phyloP scores from a whole-genome alignment of 345 rosid genomes.

The Ceriops tagal region DNA sequence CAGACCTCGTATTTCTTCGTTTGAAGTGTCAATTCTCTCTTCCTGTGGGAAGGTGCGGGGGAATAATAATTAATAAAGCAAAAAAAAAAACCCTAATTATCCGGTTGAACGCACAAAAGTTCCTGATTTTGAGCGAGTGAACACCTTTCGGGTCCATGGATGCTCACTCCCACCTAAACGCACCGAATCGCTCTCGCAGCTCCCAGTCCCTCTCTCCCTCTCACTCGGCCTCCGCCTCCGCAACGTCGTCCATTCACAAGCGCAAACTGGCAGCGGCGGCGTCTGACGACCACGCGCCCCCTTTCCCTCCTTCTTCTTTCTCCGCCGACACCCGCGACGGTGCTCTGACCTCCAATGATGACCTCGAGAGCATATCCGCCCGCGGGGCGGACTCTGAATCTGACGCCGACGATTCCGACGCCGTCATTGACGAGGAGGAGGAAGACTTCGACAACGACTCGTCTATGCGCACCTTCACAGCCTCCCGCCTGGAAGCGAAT shows the following conservation, averaged over 20 bases:
- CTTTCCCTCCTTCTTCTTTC: slow-evolving; percentile 80
- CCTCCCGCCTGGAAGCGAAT: slow-evolving; percentile 67
- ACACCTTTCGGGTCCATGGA: slow-evolving; percentile 18
- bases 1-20: no score
- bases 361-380: slow-evolving; percentile 96
- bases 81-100: slow-evolving; percentile 14
- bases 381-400: slow-evolving; percentile 77
- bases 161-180: slow-evolving; percentile 66
- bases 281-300: slow-evolving; percentile 75
- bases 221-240: slow-evolving; percentile 96
- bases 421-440: slow-evolving; percentile 91
- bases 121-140: not conserved
- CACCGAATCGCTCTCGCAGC: slow-evolving; percentile 84
- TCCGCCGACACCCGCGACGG: slow-evolving; percentile 96
- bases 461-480: slow-evolving; percentile 80
- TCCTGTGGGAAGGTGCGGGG: not conserved
- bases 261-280: slow-evolving; percentile 81
- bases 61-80: no score
- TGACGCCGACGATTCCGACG: slow-evolving; percentile 84
- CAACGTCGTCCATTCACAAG: slow-evolving; percentile 87
- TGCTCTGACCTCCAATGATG: slow-evolving; percentile 85
- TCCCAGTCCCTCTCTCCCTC: slow-evolving; percentile 93
- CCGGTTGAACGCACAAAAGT: not conserved
- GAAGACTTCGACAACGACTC: slow-evolving; percentile 82
- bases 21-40: not conserved